Base-by-base conservation (phyloP, 1,284 basidiomycete species). In the Tylopilus orsonianus region DNA sequence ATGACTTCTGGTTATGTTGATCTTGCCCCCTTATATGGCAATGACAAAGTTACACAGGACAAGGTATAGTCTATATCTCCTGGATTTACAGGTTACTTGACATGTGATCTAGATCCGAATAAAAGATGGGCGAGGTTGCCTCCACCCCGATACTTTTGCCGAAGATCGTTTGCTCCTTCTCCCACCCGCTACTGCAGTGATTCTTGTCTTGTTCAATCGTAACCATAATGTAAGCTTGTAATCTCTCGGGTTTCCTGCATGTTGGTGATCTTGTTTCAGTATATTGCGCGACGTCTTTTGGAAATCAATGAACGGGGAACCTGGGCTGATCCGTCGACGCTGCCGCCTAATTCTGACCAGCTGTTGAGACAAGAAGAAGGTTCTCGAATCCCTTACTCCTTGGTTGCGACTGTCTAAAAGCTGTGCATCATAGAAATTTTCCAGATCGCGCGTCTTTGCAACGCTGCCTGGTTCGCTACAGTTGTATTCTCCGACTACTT, bases 1-100 rank as follows among this genome's bases (percentile, higher is more conserved):
- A 79, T 91, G 61, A 92, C 92, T 7, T 90, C 88, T 0, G 88
- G 88, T 10, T 95, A 95, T 60, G 83, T 93, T 52, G 93, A 95
- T 59, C 78, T 95, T 2, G 78, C 82, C 8, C 89, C 88, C 0
- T 68, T 93, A 22, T 94, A 92, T 59, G 90, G 90, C 1, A 76
- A 82, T 39, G 78, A 80, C 54, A 75, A 83, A 55, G 71, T 68
- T n/a, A 75, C 72, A 10, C 85, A 87, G 62, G 67, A 86, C 52
- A 71, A 73, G 56, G 74, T 93, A 38, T 2, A 35, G 8, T 38
- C 30, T 32, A 22, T 5, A 4, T 2, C 2, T n/a, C 34, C 5
- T 30, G 8, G 14, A 3, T 4, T 5, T 19, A 18, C 16, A 8
- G 6, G 4, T 6, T 23, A 12, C n/a, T 37, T 63, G 8, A 66